phyloP scores from a whole-genome alignment of 1,139 yeast genomes.

The Magnusiomyces clavatus region DNA sequence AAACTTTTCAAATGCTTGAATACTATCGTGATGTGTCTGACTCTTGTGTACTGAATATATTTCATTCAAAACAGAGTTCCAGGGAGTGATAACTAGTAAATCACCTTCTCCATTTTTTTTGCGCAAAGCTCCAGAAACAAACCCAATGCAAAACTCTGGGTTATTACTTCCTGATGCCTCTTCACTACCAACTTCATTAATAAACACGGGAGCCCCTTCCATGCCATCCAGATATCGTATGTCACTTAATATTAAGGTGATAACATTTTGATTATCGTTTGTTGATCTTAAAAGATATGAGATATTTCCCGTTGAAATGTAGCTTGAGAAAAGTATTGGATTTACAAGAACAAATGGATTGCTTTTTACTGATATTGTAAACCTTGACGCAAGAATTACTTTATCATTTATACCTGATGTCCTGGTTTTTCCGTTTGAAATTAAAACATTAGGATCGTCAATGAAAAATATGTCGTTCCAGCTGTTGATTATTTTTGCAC shows the following conservation, averaged over 20 bases:
- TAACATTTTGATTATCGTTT: not conserved
- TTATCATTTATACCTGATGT: no score
- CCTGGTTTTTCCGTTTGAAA: no score
- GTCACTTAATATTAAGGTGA: constrained; percentile 41
- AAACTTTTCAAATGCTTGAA: not conserved
- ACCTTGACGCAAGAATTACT: no score
- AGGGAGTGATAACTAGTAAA: constrained; percentile 43
- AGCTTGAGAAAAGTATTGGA: constrained; percentile 47
- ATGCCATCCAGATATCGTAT: constrained; percentile 53
- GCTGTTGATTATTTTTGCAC: no score
- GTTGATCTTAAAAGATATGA: constrained; percentile 29
- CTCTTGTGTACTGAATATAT: constrained; percentile 6
- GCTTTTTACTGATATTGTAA: no score
- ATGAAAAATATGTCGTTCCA: no score
- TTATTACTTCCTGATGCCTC: constrained; percentile 2
- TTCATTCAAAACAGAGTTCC: constrained; percentile 33
- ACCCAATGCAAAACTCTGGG: constrained; percentile 34
- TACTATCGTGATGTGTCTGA: not conserved
- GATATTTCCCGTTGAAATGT: constrained; percentile 41
- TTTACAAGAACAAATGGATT: constrained; percentile 53
- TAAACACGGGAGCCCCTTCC: constrained; percentile 48
- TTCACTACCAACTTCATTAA: constrained; percentile 9
- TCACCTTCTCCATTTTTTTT: constrained; percentile 59
- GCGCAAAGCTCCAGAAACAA: constrained; percentile 45
- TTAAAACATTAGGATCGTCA: no score